Base-by-base conservation (phyloP, 768 basidiomycete genomes). In the Mycena sanguinolenta region DNA sequence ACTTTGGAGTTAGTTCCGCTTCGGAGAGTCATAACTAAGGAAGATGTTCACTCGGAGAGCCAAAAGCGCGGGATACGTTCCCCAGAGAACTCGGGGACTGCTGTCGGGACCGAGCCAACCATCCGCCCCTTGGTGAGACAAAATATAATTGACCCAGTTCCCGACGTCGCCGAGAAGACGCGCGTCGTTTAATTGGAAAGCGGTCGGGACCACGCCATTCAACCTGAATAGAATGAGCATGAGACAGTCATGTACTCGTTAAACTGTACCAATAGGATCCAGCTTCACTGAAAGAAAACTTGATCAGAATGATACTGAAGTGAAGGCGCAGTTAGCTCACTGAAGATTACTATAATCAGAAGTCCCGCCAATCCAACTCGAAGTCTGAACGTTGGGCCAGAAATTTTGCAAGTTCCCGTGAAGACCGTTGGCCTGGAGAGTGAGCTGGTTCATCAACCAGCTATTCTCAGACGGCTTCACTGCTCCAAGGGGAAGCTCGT, bases 91-190 rank as follows among this genome's bases (percentile, higher is more conserved):
- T 10, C 70, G 70, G 23, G 70, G 70, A 16, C 19, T 67, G 50
- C 70, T 71, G 27, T 71, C 65, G 25, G 70, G 70, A 27, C 70
- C 70, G 7, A 71, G 36, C 70, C 70, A 71, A 28, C 70, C 70
- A 32, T 71, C 70, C 28, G 61, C 25, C 16, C 23, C 32, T 59
- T 71, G 70, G 28, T 64, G 46, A n/a, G 70, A 23, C 13, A 71
- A 19, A 49, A 71, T 71, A 32, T 71, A 71, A 58, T 54, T 59
- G 46, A 71, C 70, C 70, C 70, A 71, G n/a, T 54, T 42, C 13
- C 61, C 65, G 52, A 71, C 42, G 57, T 71, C 70, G 36, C 65
- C 65, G 27, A 71, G 70, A n/a, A 71, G 65, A 23, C 70, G 65
- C 34, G 58, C 55, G 39, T 71, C 65, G 25, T 67, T 64, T 12